A percentile compares a stretch with the other conserved stretches of the same genome.
phyloP scores from a whole-genome alignment of 2,329 filamentous ascomycete genomes.

The Boeremia exigua region DNA sequence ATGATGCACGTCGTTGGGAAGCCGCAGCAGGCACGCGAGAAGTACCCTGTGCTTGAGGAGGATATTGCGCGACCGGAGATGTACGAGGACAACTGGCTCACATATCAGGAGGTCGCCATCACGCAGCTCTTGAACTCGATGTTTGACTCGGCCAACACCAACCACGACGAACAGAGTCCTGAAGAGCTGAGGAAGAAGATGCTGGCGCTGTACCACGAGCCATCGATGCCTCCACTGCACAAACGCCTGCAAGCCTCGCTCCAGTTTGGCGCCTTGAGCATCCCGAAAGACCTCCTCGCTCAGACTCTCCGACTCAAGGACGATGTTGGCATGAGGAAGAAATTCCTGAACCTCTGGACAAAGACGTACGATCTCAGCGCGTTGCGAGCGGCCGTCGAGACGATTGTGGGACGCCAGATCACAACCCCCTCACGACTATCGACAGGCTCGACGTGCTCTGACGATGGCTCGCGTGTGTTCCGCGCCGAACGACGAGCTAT shows the following conservation, averaged over 20 bases:
- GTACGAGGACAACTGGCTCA: constrained; percentile 69
- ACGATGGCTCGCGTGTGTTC: constrained; percentile 42
- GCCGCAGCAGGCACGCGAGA: constrained; percentile 34
- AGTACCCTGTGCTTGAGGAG: constrained; percentile 61
- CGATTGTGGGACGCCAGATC: constrained; percentile 63
- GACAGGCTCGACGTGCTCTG: constrained; percentile 43
- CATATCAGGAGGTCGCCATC: constrained; percentile 66
- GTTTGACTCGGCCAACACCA: constrained; percentile 51
- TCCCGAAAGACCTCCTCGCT: constrained; percentile 59
- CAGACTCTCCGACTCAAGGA: constrained; percentile 57
- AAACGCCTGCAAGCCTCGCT: constrained; percentile 65
- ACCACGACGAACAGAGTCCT: constrained; percentile 36
- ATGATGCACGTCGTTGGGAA: constrained; percentile 43
- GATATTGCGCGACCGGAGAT: constrained; percentile 63
- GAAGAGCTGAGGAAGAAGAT: constrained; percentile 55
- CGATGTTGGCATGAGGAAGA: constrained; percentile 64
- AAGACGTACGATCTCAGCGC: constrained; percentile 61
- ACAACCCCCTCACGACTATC: constrained; percentile 45
- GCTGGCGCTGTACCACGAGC: constrained; percentile 61
- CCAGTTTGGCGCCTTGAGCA: constrained; percentile 62
- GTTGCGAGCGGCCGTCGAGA: constrained; percentile 62
- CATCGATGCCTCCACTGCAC: constrained; percentile 58
- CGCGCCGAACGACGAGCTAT: constrained; percentile 52
- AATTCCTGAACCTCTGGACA: constrained; percentile 64
- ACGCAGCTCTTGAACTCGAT: constrained; percentile 66